A percentile compares a stretch with the other conserved stretches of the same genome.
Evolutionary conservation across 768 basidiomycete genomes (phyloP).

Genomic region (Termitomyces sp.): DNA sequence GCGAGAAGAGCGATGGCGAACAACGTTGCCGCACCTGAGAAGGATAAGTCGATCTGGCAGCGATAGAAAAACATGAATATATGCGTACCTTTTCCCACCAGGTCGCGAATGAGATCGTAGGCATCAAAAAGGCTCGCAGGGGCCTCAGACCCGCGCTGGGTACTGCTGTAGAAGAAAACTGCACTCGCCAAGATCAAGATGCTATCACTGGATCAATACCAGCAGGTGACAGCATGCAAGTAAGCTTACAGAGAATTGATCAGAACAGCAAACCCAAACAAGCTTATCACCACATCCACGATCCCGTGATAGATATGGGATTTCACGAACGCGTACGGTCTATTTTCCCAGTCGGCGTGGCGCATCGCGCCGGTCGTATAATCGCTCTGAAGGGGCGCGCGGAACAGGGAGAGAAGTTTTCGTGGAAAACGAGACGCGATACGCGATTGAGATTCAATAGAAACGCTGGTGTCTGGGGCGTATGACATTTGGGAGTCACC

Average conservation of each 20-base stretch:
- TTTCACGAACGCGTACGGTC: constrained; percentile 45
- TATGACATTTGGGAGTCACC: constrained; percentile 5
- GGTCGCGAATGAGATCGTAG: constrained; percentile 60
- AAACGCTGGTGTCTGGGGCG: background rate
- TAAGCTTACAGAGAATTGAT: constrained; percentile 74
- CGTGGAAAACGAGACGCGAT: constrained; percentile 17
- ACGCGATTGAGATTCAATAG: background rate
- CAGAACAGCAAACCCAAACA: constrained; percentile 81
- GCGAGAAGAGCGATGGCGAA: constrained; percentile 86
- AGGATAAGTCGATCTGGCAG: background rate
- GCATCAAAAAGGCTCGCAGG: constrained; percentile 84
- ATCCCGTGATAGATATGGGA: constrained; percentile 64
- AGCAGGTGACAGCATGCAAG: constrained; percentile 2
- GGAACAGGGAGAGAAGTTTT: constrained; percentile 28
- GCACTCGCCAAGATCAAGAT: constrained; percentile 80
- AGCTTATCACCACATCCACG: constrained; percentile 58
- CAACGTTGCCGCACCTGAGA: constrained; percentile 68
- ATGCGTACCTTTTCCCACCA: constrained; percentile 61
- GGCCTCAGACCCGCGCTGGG: constrained; percentile 16
- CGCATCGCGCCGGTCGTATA: constrained; percentile 30
- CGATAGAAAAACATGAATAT: background rate
- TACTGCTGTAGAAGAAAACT: constrained; percentile 60
- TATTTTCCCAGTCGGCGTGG: constrained; percentile 55
- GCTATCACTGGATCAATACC: constrained; percentile 26
- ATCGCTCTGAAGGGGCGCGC: constrained; percentile 27